phyloP scores from a whole-genome alignment of 129 eudicot species.

The Ambrosia artemisiifolia region DNA sequence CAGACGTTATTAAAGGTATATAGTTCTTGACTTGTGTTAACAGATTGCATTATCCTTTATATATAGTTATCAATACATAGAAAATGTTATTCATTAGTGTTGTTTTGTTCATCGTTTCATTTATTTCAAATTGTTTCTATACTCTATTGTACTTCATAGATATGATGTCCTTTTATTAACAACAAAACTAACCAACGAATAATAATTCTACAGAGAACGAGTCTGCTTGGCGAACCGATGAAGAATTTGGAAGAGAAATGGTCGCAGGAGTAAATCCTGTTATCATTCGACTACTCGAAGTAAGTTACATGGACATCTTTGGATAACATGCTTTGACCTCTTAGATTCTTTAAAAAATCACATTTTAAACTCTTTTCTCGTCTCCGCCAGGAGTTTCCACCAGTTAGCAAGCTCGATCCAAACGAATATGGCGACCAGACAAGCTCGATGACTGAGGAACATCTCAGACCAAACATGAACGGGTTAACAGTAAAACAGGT shows the following conservation, averaged over 20 bases:
- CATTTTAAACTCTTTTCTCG: background rate
- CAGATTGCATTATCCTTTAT: too few species aligned
- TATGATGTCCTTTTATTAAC: too few species aligned
- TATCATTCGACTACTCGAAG: constrained; percentile 44
- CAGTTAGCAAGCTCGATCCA: constrained; percentile 68
- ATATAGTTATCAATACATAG: too few species aligned
- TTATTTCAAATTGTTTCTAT: too few species aligned
- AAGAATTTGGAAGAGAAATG: constrained; percentile 63
- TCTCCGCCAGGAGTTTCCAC: constrained; percentile 73
- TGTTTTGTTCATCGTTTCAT: too few species aligned
- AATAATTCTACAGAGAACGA: constrained; percentile 25
- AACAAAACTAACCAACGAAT: background rate
- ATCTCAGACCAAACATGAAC: constrained; percentile 61
- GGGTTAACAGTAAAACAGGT: constrained; percentile 64
- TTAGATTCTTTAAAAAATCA: background rate
- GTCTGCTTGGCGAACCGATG: constrained; percentile 54
- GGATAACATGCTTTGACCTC: background rate
- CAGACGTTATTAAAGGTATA: constrained; percentile 79
- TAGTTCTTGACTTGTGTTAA: background rate
- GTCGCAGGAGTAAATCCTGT: constrained; percentile 61
- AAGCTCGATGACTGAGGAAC: constrained; percentile 57
- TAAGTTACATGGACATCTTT: constrained; percentile 5
- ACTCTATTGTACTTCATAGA: too few species aligned
- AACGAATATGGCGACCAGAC: constrained; percentile 64
- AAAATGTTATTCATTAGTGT: too few species aligned